Conservation (phyloP, 139 green algal species). For the Tetradesmus lagerheimii region DNA sequence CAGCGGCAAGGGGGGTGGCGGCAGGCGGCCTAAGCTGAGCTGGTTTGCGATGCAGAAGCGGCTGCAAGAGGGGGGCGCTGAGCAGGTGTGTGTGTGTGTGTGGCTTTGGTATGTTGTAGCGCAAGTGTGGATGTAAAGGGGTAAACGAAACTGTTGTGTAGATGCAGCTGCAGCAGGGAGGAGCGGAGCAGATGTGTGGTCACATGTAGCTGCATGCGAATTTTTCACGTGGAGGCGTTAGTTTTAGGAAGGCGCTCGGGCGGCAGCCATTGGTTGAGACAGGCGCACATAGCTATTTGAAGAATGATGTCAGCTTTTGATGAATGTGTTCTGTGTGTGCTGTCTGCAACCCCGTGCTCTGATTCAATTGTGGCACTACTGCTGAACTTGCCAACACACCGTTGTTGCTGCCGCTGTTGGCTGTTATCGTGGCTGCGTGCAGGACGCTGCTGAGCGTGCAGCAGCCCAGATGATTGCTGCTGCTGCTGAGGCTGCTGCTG, state of each 20-base stretch:
- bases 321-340: too few relatives aligned
- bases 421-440: neutral
- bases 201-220: neutral
- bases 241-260: too few relatives aligned
- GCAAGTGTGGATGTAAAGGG: too few relatives aligned
- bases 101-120: too few relatives aligned
- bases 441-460: slow-evolving; percentile 1
- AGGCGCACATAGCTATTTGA: too few relatives aligned
- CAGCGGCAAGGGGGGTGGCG: neutral
- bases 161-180: neutral
- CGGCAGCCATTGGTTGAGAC: too few relatives aligned
- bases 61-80: slow-evolving; percentile 13
- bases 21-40: slow-evolving; percentile 4
- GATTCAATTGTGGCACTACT: too few relatives aligned
- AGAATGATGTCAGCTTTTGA: too few relatives aligned
- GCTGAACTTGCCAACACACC: too few relatives aligned
- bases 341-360: too few relatives aligned
- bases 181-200: neutral
- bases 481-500: slow-evolving; percentile 14
- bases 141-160: too few relatives aligned
- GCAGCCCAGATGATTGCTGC: slow-evolving; percentile 38
- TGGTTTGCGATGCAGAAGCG: slow-evolving; percentile 46
- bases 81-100: slow-evolving; percentile 4
- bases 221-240: too few relatives aligned
- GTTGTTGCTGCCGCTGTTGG: neutral